Evolutionary conservation across 192 early-diverging fungal species (phyloP), one percentile per base, ranked within the genome.

Genomic region (Coemansia sp.): DNA sequence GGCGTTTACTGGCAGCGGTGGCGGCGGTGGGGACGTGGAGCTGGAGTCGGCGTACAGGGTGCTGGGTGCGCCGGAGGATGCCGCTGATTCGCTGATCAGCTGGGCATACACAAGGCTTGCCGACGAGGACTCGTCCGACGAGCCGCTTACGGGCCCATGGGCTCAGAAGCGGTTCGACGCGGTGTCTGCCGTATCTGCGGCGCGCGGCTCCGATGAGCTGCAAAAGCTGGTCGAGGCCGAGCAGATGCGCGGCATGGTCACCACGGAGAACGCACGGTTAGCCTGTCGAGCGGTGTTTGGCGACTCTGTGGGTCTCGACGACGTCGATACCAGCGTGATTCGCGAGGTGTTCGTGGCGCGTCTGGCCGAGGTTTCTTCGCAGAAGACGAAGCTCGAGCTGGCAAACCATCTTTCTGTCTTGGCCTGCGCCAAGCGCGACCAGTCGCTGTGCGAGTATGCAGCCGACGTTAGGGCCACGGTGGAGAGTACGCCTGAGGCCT

Each of bases 81-180:
- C 82, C 6, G 61, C 57, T 11, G 83, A 86, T 45, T 54, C 63
- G 27, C 32, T 84, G 23, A 67, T 88, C 10, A 59, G 65, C 4
- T 87, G 87, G 76, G 70, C 83, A 8, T 88, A 88, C 47, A 55
- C 57, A 4, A 64, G 74, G 9, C 68, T 75, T 24, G 52, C 74
- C 0, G 60, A 71, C 6, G 86, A 90, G 55, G 71, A 85, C 54
- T 55, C 69, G 4, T 59, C 60, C 0, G 50, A 25, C 0, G 72
- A 64, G 8, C 65, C 70, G 32, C 58, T 68, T 4, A 50, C 45
- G 24, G 75, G 75, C 0, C 14, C 68, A 0, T 13, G 36, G 0
- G 67, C 78, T 0, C 69, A 72, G 29, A 6, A 34, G 23, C 64
- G 75, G n/a, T 69, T 88, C 11, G 86, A 88, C 39, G 58, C 58